Evolutionary conservation across 2,329 filamentous ascomycete genomes (phyloP).

Genomic region (Verticillium tricorpus): DNA sequence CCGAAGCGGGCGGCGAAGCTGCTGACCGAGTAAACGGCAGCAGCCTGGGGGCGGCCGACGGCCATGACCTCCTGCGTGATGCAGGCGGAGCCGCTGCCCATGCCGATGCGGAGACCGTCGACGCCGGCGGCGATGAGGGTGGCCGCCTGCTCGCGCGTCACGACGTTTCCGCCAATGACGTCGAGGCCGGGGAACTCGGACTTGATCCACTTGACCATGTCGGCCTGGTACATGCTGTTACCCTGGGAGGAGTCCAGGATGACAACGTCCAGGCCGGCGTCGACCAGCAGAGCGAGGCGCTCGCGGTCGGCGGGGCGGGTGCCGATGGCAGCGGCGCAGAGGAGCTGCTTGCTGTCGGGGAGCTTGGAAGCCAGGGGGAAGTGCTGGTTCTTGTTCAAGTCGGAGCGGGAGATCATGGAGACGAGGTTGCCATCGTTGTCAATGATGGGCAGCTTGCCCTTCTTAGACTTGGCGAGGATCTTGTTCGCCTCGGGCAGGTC

Average conservation of each 20-base stretch:
- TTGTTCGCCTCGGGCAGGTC: conserved; percentile 85
- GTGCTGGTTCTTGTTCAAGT: conserved; percentile 97
- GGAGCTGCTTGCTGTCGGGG: conserved; percentile 93
- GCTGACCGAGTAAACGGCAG: conserved; percentile 85
- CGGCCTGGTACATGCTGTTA: conserved; percentile 97
- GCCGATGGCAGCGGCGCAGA: conserved; percentile 91
- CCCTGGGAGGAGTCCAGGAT: conserved; percentile 95
- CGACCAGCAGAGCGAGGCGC: conserved; percentile 80
- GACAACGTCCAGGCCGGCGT: conserved; percentile 92
- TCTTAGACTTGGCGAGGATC: conserved; percentile 92
- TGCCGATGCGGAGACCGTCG: conserved; percentile 95
- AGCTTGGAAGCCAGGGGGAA: conserved; percentile 96
- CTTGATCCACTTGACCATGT: conserved; percentile 98
- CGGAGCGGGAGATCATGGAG: conserved; percentile 88
- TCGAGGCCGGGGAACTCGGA: conserved; percentile 78
- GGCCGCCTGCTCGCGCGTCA: conserved; percentile 94
- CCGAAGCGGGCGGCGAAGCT: conserved; percentile 89
- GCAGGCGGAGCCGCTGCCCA: conserved; percentile 96
- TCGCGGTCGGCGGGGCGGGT: conserved; percentile 90
- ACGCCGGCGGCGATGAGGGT: conserved; percentile 87
- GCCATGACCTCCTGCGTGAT: conserved; percentile 99
- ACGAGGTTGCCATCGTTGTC: conserved; percentile 80
- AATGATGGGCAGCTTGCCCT: conserved; percentile 94
- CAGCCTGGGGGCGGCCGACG: conserved; percentile 92
- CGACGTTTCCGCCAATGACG: conserved; percentile 97